Evolutionary conservation across 208 protist species (phyloP).

Genomic region (Naegleria lovaniensis): DNA sequence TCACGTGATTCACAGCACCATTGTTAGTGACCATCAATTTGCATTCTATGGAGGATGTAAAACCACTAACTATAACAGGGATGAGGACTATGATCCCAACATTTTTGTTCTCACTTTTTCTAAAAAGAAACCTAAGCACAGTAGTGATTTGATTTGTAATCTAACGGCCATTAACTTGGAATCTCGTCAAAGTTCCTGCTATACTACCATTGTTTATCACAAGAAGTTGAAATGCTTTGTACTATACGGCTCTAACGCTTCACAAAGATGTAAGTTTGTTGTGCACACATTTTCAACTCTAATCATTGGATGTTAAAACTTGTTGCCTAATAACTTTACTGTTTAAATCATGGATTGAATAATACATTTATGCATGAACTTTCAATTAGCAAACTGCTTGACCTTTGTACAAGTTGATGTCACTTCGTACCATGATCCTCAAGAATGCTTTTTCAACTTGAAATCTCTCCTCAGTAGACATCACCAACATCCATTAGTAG

Average conservation of each 20-base stretch:
- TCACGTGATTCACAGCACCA: neutral
- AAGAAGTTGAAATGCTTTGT: neutral
- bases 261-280: neutral
- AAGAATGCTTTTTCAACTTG: too few relatives aligned
- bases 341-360: too few relatives aligned
- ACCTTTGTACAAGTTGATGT: too few relatives aligned
- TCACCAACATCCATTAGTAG: too few relatives aligned
- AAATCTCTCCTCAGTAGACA: too few relatives aligned
- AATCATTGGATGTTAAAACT: too few relatives aligned
- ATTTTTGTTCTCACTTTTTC: neutral
- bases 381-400: too few relatives aligned
- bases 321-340: too few relatives aligned
- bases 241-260: neutral
- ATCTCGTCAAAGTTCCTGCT: neutral
- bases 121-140: neutral
- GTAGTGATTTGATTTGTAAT: neutral
- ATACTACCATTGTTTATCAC: neutral
- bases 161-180: neutral
- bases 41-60: neutral
- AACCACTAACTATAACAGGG: neutral
- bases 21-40: neutral
- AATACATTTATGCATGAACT: too few relatives aligned
- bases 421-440: too few relatives aligned
- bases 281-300: too few relatives aligned
- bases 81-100: neutral